phyloP scores from a whole-genome alignment of 2,329 filamentous ascomycete genomes.

The Rhinocladiella mackenziei region DNA sequence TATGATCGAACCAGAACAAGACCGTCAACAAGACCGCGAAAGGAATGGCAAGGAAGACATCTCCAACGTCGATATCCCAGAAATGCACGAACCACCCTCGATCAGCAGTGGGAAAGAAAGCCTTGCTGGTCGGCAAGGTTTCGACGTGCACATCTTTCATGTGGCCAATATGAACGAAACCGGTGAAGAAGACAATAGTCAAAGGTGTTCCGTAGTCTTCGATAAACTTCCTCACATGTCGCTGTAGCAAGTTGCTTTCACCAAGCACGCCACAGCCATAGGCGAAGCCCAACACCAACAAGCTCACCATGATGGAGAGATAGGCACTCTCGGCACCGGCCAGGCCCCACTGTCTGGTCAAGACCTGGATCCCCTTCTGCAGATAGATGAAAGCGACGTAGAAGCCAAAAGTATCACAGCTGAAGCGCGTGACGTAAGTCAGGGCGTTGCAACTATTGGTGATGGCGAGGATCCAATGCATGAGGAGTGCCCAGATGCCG shows the following conservation, averaged over 20 bases:
- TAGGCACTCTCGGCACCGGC: slow-evolving; percentile 62
- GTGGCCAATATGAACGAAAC: slow-evolving; percentile 79
- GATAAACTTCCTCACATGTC: slow-evolving; percentile 73
- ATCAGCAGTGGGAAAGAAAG: slow-evolving; percentile 73
- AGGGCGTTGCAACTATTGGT: slow-evolving; percentile 85
- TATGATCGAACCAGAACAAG: slow-evolving; percentile 87
- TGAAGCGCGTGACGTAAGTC: slow-evolving; percentile 86
- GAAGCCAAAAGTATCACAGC: slow-evolving; percentile 90
- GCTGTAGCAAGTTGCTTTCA: slow-evolving; percentile 65
- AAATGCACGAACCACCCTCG: slow-evolving; percentile 75
- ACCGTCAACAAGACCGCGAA: slow-evolving; percentile 80
- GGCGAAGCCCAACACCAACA: slow-evolving; percentile 73
- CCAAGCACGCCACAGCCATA: slow-evolving; percentile 72
- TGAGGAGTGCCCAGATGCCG: slow-evolving; percentile 77
- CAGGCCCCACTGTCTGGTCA: slow-evolving; percentile 66
- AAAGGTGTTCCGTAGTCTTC: slow-evolving; percentile 86
- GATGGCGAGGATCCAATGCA: slow-evolving; percentile 79
- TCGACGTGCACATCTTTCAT: slow-evolving; percentile 69
- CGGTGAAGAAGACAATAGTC: slow-evolving; percentile 81
- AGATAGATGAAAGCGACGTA: slow-evolving; percentile 90
- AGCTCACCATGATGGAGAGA: slow-evolving; percentile 69
- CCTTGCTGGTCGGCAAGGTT: slow-evolving; percentile 67
- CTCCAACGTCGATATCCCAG: slow-evolving; percentile 68
- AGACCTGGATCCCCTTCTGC: slow-evolving; percentile 83
- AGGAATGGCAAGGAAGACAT: slow-evolving; percentile 80